Conservation (phyloP, 176 grass and related monocot species). For the Alloteropsis semialata region DNA sequence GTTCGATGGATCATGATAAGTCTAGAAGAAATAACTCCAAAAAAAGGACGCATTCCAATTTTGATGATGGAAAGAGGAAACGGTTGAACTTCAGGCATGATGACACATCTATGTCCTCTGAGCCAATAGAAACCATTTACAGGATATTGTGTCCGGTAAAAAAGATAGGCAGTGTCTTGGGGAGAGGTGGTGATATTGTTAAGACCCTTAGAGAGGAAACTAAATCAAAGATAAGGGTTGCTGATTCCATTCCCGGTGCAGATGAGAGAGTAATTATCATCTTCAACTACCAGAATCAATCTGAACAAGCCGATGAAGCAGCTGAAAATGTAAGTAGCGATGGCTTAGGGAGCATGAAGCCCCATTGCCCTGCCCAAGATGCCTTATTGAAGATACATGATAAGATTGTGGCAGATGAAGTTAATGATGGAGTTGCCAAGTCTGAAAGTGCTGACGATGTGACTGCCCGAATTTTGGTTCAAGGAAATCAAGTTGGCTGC, state of each 20-base stretch:
- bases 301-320: constrained; percentile 38
- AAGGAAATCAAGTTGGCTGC: constrained; percentile 88
- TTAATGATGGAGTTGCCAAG: constrained; percentile 51
- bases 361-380: constrained; percentile 76
- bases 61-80: constrained; percentile 76
- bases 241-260: constrained; percentile 87
- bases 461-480: constrained; percentile 79
- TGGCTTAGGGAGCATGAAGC: constrained; percentile 45
- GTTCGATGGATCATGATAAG: constrained; percentile 39
- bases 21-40: constrained; percentile 41
- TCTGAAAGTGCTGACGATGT: constrained; percentile 53
- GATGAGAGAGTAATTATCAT: constrained; percentile 93
- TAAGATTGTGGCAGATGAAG: constrained; percentile 82
- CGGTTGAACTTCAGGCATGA: constrained; percentile 49
- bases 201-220: constrained; percentile 83
- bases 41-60: constrained; percentile 40
- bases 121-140: constrained; percentile 83
- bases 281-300: constrained; percentile 58
- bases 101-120: constrained; percentile 45
- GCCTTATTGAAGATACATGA: constrained; percentile 94
- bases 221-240: constrained; percentile 95
- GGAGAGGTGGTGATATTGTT: constrained; percentile 86
- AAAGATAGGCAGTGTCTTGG: constrained; percentile 89
- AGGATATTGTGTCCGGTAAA: constrained; percentile 88
- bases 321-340: constrained; percentile 34